Base-by-base conservation (phyloP, 2,329 filamentous ascomycete genomes). In the Graphium sp. region DNA sequence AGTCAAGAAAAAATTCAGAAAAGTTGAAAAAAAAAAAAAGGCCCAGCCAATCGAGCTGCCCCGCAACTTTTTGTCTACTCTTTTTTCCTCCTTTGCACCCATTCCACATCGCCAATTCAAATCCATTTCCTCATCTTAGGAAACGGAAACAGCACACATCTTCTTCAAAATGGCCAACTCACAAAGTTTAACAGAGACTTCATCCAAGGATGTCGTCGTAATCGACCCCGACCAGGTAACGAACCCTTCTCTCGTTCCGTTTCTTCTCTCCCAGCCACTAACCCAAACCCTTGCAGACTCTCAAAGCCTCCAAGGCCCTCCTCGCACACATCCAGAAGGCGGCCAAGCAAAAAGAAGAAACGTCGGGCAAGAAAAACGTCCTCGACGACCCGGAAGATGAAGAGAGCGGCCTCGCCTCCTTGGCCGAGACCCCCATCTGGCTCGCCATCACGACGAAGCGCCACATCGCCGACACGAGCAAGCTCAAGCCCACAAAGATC, bases 401-500 rank as follows among this genome's bases (percentile, higher is more conserved):
- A n/a, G 50, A 48, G 27, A 37, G 45, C 13, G 28, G 28, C 14
- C 22, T 30, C 18, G 18, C 26, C 26, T 39, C 49, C 13, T 35
- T 50, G 23, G 50, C 50, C 29, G 60, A 68, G 34, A 58, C 54
- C 4, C 68, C 69, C 26, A 52, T 76, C 45, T 74, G 66, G 64
- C 56, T 76, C 24, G 70, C 58, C 20, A 48, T 76, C 37, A 72
- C 67, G 29, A 75, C 70, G 36, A 76, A 76, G 56, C 63, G 63
- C 39, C 68, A 75, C 52, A 67, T 75, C 30, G 48, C 55, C 46
- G 79, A 91, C 55, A 76, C 80, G 52, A 72, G 71, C 48, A 68
- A 73, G 31, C 63, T 93, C 39, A 87, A 91, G 61, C 84, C 85
- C 17, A 67, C 69, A 50, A 91, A 87, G 56, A 81, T 94, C 43